Evolutionary conservation across 2,329 filamentous ascomycete genomes (phyloP).

Genomic region (Nemania serpens): DNA sequence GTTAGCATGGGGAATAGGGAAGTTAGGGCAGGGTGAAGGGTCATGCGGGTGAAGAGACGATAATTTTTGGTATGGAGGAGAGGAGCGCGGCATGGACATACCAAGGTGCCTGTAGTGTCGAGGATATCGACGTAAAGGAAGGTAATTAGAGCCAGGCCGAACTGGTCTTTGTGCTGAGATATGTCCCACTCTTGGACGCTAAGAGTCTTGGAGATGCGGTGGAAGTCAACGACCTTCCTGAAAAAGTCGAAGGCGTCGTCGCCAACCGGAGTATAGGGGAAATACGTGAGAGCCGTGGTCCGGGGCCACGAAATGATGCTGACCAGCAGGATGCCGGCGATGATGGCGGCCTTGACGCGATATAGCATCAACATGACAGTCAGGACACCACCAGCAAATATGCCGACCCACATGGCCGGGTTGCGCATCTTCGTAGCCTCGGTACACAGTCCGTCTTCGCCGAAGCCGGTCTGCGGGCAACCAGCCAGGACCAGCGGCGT

Average conservation of each 20-base stretch:
- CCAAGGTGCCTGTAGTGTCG: conserved; percentile 79
- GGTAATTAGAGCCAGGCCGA: conserved; percentile 82
- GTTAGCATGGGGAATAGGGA: conserved; percentile 3
- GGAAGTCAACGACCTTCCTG: conserved; percentile 84
- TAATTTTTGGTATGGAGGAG: not conserved
- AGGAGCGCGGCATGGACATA: conserved; percentile 19
- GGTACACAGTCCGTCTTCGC: conserved; percentile 62
- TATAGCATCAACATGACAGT: conserved; percentile 84
- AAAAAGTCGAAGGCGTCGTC: conserved; percentile 81
- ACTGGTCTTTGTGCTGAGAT: conserved; percentile 70
- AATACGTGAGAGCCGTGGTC: conserved; percentile 75
- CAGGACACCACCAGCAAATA: conserved; percentile 81
- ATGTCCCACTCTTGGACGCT: conserved; percentile 77
- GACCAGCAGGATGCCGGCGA: conserved; percentile 80
- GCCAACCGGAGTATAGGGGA: conserved; percentile 73
- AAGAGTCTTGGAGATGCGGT: conserved; percentile 71
- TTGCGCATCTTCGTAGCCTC: conserved; percentile 75
- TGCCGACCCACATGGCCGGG: conserved; percentile 84
- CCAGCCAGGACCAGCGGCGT: conserved; percentile 79
- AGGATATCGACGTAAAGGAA: conserved; percentile 92
- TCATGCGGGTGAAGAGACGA: not conserved
- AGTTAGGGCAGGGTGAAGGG: not conserved
- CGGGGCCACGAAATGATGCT: conserved; percentile 90
- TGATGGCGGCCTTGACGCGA: conserved; percentile 84
- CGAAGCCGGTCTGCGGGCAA: conserved; percentile 55